Conservation (phyloP, 805 yeast genomes). For the Pichia sporocuriosa region DNA sequence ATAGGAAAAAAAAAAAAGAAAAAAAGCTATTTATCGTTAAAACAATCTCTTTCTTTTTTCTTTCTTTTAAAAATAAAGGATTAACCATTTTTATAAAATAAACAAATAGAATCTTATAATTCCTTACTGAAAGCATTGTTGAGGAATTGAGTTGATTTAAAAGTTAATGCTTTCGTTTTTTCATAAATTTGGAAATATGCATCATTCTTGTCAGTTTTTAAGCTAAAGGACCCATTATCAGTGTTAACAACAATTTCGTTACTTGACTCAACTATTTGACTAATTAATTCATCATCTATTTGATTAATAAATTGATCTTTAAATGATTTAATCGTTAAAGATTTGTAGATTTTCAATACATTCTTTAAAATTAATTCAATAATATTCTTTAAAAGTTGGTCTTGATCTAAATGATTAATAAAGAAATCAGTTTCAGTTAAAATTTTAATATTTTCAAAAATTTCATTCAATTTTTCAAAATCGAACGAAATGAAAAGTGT, state of each 20-base stretch:
- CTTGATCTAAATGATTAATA: conserved; percentile 36
- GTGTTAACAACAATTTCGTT: conserved; percentile 7
- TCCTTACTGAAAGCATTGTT: conserved; percentile 33
- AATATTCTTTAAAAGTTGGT: conserved; percentile 20
- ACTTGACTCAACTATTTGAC: conserved; percentile 24
- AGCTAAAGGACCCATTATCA: conserved; percentile 36
- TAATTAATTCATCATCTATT: conserved; percentile 5
- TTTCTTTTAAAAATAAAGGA: no score
- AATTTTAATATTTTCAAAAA: conserved; percentile 41
- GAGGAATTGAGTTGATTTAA: conserved; percentile 51
- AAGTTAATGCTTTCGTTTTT: conserved; percentile 58
- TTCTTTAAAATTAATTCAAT: conserved; percentile 20
- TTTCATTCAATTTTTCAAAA: conserved; percentile 44
- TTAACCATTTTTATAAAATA: neutral
- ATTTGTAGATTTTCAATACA: conserved; percentile 23
- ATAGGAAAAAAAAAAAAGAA: neutral
- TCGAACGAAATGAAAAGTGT: conserved; percentile 53
- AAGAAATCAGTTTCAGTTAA: conserved; percentile 53
- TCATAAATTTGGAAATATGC: conserved; percentile 65
- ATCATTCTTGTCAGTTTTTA: conserved; percentile 49
- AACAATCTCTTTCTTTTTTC: no score
- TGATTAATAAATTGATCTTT: conserved; percentile 14
- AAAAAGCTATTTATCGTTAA: no score
- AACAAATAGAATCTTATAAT: neutral
- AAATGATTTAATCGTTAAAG: conserved; percentile 18